Conservation (phyloP, 2,329 filamentous ascomycete genomes). For the Fusarium albosuccineum region DNA sequence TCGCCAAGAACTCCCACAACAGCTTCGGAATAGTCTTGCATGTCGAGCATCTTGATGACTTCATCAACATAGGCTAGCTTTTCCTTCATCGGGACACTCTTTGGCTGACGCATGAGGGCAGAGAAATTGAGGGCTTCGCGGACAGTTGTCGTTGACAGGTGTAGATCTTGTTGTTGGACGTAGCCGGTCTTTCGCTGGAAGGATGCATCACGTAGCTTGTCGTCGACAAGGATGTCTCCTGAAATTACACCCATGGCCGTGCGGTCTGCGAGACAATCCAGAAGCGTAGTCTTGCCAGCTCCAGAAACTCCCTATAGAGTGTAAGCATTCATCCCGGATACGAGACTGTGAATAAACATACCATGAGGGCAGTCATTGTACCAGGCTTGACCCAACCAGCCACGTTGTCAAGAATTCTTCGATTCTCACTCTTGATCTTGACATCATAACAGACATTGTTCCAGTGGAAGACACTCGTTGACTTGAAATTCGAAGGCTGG, state of each 20-base stretch:
- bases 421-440: slow-evolving; percentile 79
- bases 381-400: slow-evolving; percentile 93
- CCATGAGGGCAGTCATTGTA: slow-evolving; percentile 87
- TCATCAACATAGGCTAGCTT: slow-evolving; percentile 87
- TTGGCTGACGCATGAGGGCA: slow-evolving; percentile 84
- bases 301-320: slow-evolving; percentile 70
- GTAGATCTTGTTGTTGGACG: slow-evolving; percentile 89
- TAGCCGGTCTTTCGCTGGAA: slow-evolving; percentile 92
- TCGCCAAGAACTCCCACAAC: slow-evolving; percentile 71
- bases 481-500: slow-evolving; percentile 51
- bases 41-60: slow-evolving; percentile 73
- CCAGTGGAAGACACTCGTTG: slow-evolving; percentile 86
- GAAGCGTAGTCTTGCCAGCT: slow-evolving; percentile 87
- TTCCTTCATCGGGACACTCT: slow-evolving; percentile 72
- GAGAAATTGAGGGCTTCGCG: slow-evolving; percentile 87
- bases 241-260: slow-evolving; percentile 87
- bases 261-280: slow-evolving; percentile 85
- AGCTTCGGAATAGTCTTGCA: slow-evolving; percentile 73
- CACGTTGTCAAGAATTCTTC: slow-evolving; percentile 82
- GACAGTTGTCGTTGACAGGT: slow-evolving; percentile 83
- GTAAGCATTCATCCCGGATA: not conserved
- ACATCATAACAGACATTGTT: slow-evolving; percentile 78
- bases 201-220: slow-evolving; percentile 75
- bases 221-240: slow-evolving; percentile 78
- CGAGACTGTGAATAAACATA: not conserved